Conservation (phyloP, 140 eudicot genomes). For the Stevia rebaudiana region DNA sequence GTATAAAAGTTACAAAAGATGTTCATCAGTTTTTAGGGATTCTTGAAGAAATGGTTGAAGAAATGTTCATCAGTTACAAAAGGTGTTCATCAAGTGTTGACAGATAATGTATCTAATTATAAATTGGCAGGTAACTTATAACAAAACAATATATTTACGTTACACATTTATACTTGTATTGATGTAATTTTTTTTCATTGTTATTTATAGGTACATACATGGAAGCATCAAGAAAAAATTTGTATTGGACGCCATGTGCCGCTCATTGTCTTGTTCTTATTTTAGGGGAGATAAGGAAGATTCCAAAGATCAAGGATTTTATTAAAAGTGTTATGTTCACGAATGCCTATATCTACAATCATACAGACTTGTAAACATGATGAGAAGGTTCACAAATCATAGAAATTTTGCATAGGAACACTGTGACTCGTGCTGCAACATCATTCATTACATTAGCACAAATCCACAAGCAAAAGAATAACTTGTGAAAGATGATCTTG, state of each 20-base stretch:
- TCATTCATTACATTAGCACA: background rate
- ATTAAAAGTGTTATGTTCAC: background rate
- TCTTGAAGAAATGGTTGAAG: slow-evolving; percentile 11
- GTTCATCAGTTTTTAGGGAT: background rate
- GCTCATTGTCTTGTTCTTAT: background rate
- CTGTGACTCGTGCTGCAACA: background rate
- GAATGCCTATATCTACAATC: slow-evolving; percentile 13
- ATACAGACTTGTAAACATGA: slow-evolving; percentile 8
- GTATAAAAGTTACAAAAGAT: background rate
- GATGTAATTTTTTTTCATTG: too few relatives aligned
- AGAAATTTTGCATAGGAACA: background rate
- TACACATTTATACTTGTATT: too few relatives aligned
- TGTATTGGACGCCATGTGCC: background rate
- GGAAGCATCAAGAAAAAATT: background rate
- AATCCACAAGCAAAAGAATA: background rate
- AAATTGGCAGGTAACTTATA: background rate
- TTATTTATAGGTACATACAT: background rate
- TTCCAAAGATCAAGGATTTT: background rate
- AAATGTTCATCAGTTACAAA: too few relatives aligned
- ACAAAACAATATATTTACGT: background rate
- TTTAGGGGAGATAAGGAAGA: background rate
- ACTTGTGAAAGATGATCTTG: background rate
- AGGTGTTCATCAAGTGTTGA: background rate
- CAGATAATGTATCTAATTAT: background rate
- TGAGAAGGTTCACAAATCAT: slow-evolving; percentile 13